phyloP scores from a whole-genome alignment of 2,329 filamentous ascomycete species.

The Calonectria pteridis region DNA sequence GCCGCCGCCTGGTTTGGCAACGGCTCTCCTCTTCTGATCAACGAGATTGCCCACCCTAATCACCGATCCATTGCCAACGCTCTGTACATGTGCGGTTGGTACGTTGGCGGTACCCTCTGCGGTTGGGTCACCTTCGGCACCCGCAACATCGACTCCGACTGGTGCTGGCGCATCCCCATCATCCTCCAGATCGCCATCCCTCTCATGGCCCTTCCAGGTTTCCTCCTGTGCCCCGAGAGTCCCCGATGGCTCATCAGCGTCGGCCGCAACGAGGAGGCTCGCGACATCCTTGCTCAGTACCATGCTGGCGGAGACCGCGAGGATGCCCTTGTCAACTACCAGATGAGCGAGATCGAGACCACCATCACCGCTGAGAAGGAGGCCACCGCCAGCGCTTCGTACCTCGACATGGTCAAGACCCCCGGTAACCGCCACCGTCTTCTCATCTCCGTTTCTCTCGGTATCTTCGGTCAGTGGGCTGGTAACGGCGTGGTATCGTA shows the following conservation, averaged over 20 bases:
- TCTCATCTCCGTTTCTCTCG: constrained; percentile 39
- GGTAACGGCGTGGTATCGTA: constrained; percentile 52
- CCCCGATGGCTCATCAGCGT: constrained; percentile 48
- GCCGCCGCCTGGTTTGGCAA: constrained; percentile 31
- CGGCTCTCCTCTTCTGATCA: constrained; percentile 31
- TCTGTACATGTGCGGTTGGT: constrained; percentile 36
- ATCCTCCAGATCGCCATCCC: constrained; percentile 37
- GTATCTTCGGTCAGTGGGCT: constrained; percentile 48
- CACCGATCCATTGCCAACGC: constrained; percentile 32
- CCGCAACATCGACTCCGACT: constrained; percentile 33
- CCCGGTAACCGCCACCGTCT: constrained; percentile 36
- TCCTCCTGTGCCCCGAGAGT: constrained; percentile 52
- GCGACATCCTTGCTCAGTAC: constrained; percentile 51
- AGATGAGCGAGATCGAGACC: constrained; percentile 56
- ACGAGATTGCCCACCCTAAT: constrained; percentile 32
- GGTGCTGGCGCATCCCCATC: constrained; percentile 43
- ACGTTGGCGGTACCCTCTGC: constrained; percentile 34
- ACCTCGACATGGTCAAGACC: constrained; percentile 32
- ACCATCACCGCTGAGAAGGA: constrained; percentile 46
- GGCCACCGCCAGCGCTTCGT: constrained; percentile 28
- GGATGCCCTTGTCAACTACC: constrained; percentile 52
- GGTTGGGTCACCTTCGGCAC: constrained; percentile 35
- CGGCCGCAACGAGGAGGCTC: constrained; percentile 50
- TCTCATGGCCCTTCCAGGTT: constrained; percentile 37
- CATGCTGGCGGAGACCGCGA: constrained; percentile 55